Conservation (phyloP, 495 filamentous ascomycete genomes). For the Hypomontagnella submonticulosa region DNA sequence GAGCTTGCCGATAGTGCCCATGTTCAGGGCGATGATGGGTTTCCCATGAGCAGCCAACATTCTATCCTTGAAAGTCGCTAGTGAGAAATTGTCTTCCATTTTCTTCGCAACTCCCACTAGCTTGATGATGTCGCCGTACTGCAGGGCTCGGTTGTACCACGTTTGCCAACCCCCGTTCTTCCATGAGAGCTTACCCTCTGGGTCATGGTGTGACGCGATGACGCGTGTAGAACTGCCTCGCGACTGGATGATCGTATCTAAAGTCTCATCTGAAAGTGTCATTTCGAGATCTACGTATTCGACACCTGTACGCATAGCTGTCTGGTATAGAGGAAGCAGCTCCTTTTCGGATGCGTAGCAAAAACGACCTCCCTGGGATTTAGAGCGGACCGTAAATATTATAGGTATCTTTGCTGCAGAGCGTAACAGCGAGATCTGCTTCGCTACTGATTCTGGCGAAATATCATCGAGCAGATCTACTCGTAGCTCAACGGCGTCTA, state of each 20-base stretch:
- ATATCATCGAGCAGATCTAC: conserved; percentile 92
- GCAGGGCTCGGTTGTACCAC: conserved; percentile 85
- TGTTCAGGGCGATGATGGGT: conserved; percentile 94
- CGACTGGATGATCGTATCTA: conserved; percentile 64
- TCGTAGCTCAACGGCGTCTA: conserved; percentile 92
- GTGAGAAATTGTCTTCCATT: conserved; percentile 85
- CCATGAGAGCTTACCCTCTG: conserved; percentile 82
- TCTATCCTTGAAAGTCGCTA: conserved; percentile 84
- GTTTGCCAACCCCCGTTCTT: conserved; percentile 86
- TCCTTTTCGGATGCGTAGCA: conserved; percentile 78
- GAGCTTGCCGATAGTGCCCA: conserved; percentile 88
- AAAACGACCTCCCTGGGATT: conserved; percentile 88
- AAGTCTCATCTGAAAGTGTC: conserved; percentile 74
- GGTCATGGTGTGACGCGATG: conserved; percentile 96
- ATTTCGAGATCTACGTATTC: conserved; percentile 97
- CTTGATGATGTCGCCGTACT: conserved; percentile 92
- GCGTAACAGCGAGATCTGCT: conserved; percentile 84
- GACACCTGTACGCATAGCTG: conserved; percentile 82
- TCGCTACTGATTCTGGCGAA: conserved; percentile 76
- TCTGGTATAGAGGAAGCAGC: conserved; percentile 76
- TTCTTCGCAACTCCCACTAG: conserved; percentile 84
- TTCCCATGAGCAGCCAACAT: conserved; percentile 75
- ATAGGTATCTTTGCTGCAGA: conserved; percentile 80
- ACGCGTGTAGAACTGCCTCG: conserved; percentile 80
- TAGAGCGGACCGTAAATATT: conserved; percentile 92